Percentiles rank a stretch among this genome's conserved stretches.
Conservation (phyloP, 495 filamentous ascomycete genomes). For the Lepidopterella palustris region DNA sequence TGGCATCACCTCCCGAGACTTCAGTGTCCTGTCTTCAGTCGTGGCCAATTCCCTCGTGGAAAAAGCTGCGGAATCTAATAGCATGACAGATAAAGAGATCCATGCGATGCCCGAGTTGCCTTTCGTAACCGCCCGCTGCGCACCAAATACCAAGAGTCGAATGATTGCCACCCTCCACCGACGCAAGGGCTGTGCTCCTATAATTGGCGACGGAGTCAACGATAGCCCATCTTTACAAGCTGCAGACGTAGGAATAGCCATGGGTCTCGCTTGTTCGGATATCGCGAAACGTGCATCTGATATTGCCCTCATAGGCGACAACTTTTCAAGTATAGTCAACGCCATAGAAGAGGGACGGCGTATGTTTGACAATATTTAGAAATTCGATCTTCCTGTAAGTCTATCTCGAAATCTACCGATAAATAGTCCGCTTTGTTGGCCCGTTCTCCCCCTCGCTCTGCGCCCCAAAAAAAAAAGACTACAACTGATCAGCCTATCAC, state of each 20-base stretch:
- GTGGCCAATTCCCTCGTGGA: conserved; percentile 52
- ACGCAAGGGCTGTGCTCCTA: conserved; percentile 54
- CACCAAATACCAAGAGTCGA: conserved; percentile 58
- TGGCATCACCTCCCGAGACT: conserved; percentile 61
- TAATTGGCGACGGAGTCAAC: conserved; percentile 68
- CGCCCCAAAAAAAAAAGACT: not conserved
- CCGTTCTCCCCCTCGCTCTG: too few relatives aligned
- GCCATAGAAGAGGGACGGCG: conserved; percentile 65
- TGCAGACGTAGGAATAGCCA: conserved; percentile 74
- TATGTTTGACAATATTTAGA: conserved; percentile 75
- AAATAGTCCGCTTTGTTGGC: too few relatives aligned
- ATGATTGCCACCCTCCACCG: conserved; percentile 66
- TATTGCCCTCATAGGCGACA: conserved; percentile 69
- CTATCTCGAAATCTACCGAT: too few relatives aligned
- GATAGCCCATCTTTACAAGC: conserved; percentile 68
- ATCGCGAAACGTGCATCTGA: conserved; percentile 73
- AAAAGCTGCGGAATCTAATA: conserved; percentile 60
- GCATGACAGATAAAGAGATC: conserved; percentile 52
- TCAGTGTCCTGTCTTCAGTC: conserved; percentile 45
- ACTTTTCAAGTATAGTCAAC: conserved; percentile 69
- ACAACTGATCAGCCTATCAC: not conserved
- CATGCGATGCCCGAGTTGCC: conserved; percentile 53
- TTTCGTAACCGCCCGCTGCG: conserved; percentile 59
- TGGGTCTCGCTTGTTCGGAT: conserved; percentile 66
- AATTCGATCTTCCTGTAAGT: conserved; percentile 58